Conservation (phyloP, 495 filamentous ascomycete genomes). For the Cryomyces minteri region DNA sequence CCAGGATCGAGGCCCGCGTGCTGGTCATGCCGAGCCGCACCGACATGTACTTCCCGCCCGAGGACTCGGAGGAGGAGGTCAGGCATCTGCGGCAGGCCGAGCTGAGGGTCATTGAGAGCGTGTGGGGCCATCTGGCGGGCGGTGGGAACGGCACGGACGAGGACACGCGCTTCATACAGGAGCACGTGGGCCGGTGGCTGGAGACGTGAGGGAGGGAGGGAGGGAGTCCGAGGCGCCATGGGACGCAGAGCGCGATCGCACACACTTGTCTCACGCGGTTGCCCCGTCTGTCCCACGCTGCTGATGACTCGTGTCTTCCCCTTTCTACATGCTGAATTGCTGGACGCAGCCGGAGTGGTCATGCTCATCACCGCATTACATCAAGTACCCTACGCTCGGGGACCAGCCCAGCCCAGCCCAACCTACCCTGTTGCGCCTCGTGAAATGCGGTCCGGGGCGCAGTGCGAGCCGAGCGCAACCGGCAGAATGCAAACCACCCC, state of each 20-base stretch:
- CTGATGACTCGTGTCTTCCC: no score
- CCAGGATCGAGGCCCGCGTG: slow-evolving; percentile 20
- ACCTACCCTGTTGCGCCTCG: no score
- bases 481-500: no score
- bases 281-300: no score
- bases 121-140: slow-evolving; percentile 30
- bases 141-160: slow-evolving; percentile 19
- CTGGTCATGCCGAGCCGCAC: slow-evolving; percentile 27
- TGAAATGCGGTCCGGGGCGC: neutral
- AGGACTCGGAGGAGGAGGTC: slow-evolving; percentile 25
- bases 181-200: slow-evolving; percentile 10
- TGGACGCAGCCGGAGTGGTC: no score
- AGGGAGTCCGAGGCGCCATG: no score
- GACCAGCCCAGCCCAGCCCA: no score
- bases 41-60: slow-evolving; percentile 27
- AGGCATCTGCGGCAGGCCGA: slow-evolving; percentile 19
- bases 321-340: no score
- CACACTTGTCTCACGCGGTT: no score
- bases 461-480: neutral
- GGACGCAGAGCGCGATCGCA: no score
- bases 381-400: no score
- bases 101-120: slow-evolving; percentile 22
- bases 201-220: neutral
- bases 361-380: no score
- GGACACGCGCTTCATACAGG: slow-evolving; percentile 20